Evolutionary conservation across 176 grass and related monocot species (phyloP), one percentile per base, ranked within the genome.

Genomic region (Aegilops tauschii): DNA sequence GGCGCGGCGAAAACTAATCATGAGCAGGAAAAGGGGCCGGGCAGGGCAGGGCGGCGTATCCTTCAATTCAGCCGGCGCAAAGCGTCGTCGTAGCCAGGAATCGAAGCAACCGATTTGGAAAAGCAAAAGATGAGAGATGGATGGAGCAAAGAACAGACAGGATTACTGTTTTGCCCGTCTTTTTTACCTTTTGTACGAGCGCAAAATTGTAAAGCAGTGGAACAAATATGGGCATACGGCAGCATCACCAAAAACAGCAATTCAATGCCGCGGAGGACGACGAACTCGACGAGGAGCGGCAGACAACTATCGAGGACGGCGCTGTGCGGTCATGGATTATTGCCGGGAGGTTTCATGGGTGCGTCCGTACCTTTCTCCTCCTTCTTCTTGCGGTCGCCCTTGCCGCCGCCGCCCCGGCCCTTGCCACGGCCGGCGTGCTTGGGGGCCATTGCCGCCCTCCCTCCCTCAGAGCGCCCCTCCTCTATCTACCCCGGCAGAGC

Each of bases 381-480:
- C 88, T 96, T 99, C 92, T 90, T 99, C 94, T 82, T 99, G 90
- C 39, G 94, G 31, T 99, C 94, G 68, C 89, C 92, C 44, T 90
- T 99, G 80, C 88, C 84, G 80, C 76, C 86, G 86, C 88, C 86
- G 76, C 85, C 90, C 77, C 86, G 88, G 23, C 94, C 94, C 85
- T 89, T 99, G 80, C 97, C 86, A 2, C 91, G 89, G 86, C 93
- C 94, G 78, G 97, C 59, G 6, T 52, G 49, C 81, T 90, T 99
- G n/a, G 97, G 97, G 12, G 97, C 97, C 97, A 99, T 99, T 84
- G 36, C 63, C 79, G 17, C 47, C n/a, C 39, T 8, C 37, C 37
- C 23, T 20, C 5, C 25, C 65, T 71, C 52, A 6, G 52, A 56
- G 17, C 2, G 5, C 17, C 17, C 52, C 17, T 56, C 52, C 1